These are phyloP conservation scores for Paraconiothyrium brasiliense DNA, from an alignment of 2,329 filamentous ascomycete species.

Conservation along the genomic window DNA sequence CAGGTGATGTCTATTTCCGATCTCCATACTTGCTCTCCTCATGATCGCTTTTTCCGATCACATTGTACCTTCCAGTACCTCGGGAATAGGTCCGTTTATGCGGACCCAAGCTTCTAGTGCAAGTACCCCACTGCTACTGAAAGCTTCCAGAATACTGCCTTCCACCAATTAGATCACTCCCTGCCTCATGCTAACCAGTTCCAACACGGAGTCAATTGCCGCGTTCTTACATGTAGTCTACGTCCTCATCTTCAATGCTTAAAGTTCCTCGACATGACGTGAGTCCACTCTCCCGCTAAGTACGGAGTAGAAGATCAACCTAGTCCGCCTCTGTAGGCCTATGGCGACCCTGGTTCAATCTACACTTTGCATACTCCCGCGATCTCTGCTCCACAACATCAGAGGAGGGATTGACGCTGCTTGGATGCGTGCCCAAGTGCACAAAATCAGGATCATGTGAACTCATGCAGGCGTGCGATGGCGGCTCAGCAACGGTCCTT, in stretches of 20 bases:
- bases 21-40: background rate
- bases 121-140: constrained; percentile 19
- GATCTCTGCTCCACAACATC: constrained; percentile 1
- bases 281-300: constrained; percentile 24
- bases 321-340: constrained; percentile 28
- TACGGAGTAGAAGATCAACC: constrained; percentile 27
- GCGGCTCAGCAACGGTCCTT: constrained; percentile 15
- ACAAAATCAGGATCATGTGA: constrained; percentile 19
- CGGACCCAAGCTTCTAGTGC: constrained; percentile 4
- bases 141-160: constrained; percentile 30
- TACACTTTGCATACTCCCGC: constrained; percentile 14
- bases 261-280: constrained; percentile 24
- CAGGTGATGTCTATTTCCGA: background rate
- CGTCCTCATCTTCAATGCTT: constrained; percentile 20
- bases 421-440: constrained; percentile 25
- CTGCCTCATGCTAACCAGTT: constrained; percentile 21
- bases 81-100: constrained; percentile 7
- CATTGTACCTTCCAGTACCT: background rate
- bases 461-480: constrained; percentile 17
- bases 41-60: background rate
- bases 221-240: constrained; percentile 33
- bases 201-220: constrained; percentile 31
- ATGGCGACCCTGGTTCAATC: constrained; percentile 24
- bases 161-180: constrained; percentile 38
- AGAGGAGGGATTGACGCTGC: constrained; percentile 18